Percentiles rank a stretch among this genome's conserved stretches.
These are phyloP conservation scores for Umbelopsis ramanniana DNA, from an alignment of 192 early-diverging fungal species.

Conservation along the genomic window DNA sequence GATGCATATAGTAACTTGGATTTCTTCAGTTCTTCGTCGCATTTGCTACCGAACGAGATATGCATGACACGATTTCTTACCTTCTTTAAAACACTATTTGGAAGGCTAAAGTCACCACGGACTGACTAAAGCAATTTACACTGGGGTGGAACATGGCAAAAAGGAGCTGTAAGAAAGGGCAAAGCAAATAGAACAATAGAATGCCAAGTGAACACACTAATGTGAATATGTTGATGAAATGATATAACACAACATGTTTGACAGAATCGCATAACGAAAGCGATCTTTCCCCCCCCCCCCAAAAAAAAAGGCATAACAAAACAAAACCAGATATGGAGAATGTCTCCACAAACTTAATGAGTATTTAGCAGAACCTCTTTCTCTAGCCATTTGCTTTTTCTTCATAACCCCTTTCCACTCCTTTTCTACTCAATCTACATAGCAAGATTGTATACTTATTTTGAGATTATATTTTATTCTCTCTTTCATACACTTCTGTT, in stretches of 20 bases:
- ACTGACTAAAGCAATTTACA: background rate
- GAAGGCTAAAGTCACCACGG: no score
- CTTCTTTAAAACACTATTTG: background rate
- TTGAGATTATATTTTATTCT: background rate
- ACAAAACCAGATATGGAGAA: conserved; percentile 2
- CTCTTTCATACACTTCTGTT: background rate
- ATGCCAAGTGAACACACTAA: background rate
- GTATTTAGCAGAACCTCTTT: conserved; percentile 17
- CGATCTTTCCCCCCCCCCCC: background rate
- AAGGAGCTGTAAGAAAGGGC: background rate
- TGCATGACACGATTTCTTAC: background rate
- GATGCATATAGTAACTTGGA: background rate
- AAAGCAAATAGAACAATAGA: background rate
- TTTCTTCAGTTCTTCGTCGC: background rate
- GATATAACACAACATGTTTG: no score
- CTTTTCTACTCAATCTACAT: conserved; percentile 21
- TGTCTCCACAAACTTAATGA: conserved; percentile 8
- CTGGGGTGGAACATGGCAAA: background rate
- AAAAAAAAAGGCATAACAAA: background rate
- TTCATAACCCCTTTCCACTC: conserved; percentile 15
- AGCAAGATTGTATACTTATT: conserved; percentile 13
- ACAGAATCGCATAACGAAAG: background rate
- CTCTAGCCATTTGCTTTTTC: conserved; percentile 7
- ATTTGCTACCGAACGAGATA: conserved; percentile 18
- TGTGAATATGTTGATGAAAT: background rate